These are phyloP conservation scores for Ophiostoma sp. DNA, from an alignment of 2,329 filamentous ascomycete species.

Conservation along the genomic window DNA sequence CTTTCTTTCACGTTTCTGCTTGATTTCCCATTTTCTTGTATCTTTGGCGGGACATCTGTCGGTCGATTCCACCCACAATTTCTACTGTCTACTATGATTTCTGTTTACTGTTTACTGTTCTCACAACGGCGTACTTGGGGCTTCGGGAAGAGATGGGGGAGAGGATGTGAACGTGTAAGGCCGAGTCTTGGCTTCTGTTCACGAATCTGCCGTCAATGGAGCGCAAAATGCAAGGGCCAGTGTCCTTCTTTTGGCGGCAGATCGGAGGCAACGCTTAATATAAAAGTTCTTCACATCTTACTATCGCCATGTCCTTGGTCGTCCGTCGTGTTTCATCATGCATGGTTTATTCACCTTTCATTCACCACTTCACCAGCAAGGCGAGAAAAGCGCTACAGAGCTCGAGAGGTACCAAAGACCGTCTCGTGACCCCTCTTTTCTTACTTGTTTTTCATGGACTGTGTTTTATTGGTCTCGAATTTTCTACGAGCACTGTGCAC, in stretches of 20 bases:
- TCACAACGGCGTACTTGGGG: conserved; percentile 19
- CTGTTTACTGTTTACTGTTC: neutral
- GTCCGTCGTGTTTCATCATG: neutral
- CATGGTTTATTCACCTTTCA: too few relatives aligned
- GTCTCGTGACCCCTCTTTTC: neutral
- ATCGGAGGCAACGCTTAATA: conserved; percentile 7
- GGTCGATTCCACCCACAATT: neutral
- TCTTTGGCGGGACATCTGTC: neutral
- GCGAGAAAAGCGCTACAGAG: neutral
- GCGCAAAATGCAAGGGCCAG: neutral
- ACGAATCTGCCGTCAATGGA: neutral
- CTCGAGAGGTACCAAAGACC: neutral
- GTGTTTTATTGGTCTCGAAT: neutral
- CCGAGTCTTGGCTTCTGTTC: neutral
- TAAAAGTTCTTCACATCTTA: conserved; percentile 12
- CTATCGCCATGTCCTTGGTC: neutral
- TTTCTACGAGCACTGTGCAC: neutral
- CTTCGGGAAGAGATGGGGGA: conserved; percentile 5
- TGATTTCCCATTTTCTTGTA: neutral
- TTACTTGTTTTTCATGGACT: neutral
- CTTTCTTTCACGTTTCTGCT: conserved; percentile 6
- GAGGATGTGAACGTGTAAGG: neutral
- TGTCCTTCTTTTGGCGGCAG: conserved; percentile 6
- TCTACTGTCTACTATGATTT: neutral
- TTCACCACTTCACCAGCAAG: neutral